These are phyloP conservation scores for Cucurbita argyrosperma DNA, from an alignment of 306 rosid genomes.

Conservation along the genomic window DNA sequence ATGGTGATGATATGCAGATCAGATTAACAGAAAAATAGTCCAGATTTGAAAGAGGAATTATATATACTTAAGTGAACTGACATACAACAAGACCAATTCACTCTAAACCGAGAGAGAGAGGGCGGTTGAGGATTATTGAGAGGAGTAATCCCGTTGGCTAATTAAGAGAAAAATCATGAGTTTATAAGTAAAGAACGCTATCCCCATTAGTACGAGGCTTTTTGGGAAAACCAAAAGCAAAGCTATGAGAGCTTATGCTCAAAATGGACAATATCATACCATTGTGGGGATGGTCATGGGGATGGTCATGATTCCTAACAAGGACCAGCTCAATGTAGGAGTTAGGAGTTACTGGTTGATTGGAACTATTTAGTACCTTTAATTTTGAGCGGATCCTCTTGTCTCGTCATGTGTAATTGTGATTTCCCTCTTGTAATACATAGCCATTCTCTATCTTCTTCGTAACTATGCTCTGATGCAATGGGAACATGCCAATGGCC, in stretches of 20 bases:
- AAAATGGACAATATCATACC: too few species aligned
- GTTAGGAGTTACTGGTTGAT: neutral
- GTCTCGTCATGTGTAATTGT: conserved; percentile 10
- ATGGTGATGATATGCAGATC: neutral
- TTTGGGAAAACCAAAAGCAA: too few species aligned
- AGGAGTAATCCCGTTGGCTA: too few species aligned
- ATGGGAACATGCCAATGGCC: conserved; percentile 92
- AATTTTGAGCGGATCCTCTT: conserved; percentile 18
- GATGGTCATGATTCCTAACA: too few species aligned
- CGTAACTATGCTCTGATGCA: conserved; percentile 39
- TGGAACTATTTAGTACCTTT: conserved; percentile 25
- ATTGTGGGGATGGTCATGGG: too few species aligned
- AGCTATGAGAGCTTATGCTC: too few species aligned
- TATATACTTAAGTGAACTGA: neutral
- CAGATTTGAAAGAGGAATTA: neutral
- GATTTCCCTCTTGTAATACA: conserved; percentile 48
- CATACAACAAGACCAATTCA: neutral
- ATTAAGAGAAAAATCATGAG: too few species aligned
- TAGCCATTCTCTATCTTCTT: conserved; percentile 62
- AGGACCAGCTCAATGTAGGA: neutral
- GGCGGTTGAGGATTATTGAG: too few species aligned
- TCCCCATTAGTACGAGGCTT: too few species aligned
- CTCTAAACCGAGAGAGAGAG: neutral
- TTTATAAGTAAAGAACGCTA: too few species aligned
- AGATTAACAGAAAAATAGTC: neutral